Conservation (phyloP, 106 monocot genomes). For the Posidonia australis region DNA sequence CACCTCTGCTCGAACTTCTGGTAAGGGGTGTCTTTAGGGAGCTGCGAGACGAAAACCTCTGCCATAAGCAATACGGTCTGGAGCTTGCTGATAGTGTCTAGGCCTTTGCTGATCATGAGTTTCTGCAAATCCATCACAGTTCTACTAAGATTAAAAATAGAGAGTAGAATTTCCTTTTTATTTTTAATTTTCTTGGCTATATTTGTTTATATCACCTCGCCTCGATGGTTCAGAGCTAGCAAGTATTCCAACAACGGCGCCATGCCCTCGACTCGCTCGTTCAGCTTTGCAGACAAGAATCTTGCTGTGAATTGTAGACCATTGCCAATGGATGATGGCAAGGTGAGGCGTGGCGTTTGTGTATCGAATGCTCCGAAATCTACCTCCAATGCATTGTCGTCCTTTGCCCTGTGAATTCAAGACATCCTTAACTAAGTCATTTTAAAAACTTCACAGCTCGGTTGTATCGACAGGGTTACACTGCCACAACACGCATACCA, state of each 20-base stretch:
- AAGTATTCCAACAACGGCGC: conserved; percentile 73
- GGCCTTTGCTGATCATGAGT: conserved; percentile 59
- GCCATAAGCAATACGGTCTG: conserved; percentile 71
- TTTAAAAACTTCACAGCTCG: neutral
- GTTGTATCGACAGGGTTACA: neutral
- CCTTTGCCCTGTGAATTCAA: conserved; percentile 51
- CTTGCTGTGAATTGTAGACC: conserved; percentile 52
- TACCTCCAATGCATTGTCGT: conserved; percentile 80
- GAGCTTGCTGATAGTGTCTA: conserved; percentile 76
- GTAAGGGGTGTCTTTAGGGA: conserved; percentile 62
- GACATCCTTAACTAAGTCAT: neutral
- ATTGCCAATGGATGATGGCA: conserved; percentile 81
- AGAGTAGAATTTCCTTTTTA: neutral
- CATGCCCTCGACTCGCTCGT: conserved; percentile 31
- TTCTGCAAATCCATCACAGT: conserved; percentile 36
- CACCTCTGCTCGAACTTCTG: conserved; percentile 83
- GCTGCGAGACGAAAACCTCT: conserved; percentile 55
- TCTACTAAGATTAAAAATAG: neutral
- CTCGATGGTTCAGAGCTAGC: conserved; percentile 40
- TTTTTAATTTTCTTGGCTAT: too few species aligned
- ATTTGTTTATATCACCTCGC: conserved; percentile 49
- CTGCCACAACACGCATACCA: conserved; percentile 27
- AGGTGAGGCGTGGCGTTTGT: conserved; percentile 47
- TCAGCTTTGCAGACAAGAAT: conserved; percentile 51
- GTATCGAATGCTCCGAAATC: conserved; percentile 71